Conservation (phyloP, 257 asterid species). For the Buddleja alternifolia region DNA sequence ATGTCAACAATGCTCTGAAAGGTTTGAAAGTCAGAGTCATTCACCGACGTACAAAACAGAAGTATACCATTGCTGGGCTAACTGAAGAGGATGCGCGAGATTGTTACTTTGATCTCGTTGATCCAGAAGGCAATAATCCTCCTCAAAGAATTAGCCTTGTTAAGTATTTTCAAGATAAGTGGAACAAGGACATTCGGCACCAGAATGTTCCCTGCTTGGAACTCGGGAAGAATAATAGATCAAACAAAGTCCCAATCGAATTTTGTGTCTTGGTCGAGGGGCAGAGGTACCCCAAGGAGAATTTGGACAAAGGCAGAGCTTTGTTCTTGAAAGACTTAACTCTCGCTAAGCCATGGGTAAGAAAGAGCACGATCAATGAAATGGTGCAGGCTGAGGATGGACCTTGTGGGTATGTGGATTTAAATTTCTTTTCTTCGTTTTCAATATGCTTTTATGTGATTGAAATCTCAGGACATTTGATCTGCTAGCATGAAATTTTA, state of each 20-base stretch:
- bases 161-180: constrained; percentile 55
- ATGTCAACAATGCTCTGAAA: constrained; percentile 34
- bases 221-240: constrained; percentile 40
- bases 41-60: constrained; percentile 62
- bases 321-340: constrained; percentile 45
- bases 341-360: constrained; percentile 45
- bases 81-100: constrained; percentile 26
- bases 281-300: constrained; percentile 62
- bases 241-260: constrained; percentile 61
- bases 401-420: constrained; percentile 62
- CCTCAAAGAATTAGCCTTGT: constrained; percentile 30
- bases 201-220: constrained; percentile 60
- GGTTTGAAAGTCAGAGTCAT: constrained; percentile 69
- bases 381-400: constrained; percentile 68
- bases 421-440: background rate
- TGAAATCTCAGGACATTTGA: too few relatives aligned
- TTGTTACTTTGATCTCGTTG: constrained; percentile 35
- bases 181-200: constrained; percentile 42
- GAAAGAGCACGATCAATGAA: constrained; percentile 43
- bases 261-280: constrained; percentile 72
- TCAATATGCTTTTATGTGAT: too few relatives aligned
- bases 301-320: constrained; percentile 39
- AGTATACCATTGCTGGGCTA: constrained; percentile 47
- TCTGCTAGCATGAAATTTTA: too few relatives aligned
- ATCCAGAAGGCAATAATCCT: constrained; percentile 41